Percentiles rank a stretch among this genome's conserved stretches.
These are phyloP conservation scores for Chalaropsis thielavioides DNA, from an alignment of 2,329 filamentous ascomycete species.

Conservation along the genomic window DNA sequence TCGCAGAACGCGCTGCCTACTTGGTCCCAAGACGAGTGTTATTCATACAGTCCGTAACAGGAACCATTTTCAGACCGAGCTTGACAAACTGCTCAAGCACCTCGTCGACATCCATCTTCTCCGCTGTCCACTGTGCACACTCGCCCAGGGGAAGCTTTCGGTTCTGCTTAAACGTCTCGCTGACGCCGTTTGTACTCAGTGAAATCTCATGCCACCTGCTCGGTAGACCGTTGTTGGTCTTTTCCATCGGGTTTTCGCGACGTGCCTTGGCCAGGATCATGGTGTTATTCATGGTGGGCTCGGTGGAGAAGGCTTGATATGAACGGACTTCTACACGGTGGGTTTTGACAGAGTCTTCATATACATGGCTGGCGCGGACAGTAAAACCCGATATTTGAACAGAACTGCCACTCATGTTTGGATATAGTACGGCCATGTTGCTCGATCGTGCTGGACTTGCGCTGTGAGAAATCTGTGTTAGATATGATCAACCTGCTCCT, in stretches of 20 bases:
- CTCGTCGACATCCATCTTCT: not conserved
- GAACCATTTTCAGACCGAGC: not conserved
- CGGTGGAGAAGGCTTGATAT: not conserved
- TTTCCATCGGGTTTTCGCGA: not conserved
- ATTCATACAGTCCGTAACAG: not conserved
- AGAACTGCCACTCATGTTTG: not conserved
- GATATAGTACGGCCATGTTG: not conserved
- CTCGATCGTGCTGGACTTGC: no score
- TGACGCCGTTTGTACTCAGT: not conserved
- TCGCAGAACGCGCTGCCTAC: no score
- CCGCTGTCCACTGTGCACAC: not conserved
- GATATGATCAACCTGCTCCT: not conserved
- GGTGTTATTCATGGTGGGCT: not conserved
- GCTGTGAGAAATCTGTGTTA: not conserved
- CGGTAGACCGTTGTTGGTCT: not conserved
- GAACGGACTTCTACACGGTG: not conserved
- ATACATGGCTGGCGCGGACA: not conserved
- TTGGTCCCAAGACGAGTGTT: not conserved
- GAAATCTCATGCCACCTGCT: constrained; percentile 5
- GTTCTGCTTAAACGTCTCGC: not conserved
- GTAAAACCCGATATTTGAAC: not conserved
- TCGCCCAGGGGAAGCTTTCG: not conserved
- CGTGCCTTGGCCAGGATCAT: not conserved
- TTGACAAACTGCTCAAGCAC: not conserved
- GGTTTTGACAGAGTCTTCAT: not conserved